phyloP scores from a whole-genome alignment of 345 rosid genomes.

The Litchi chinensis region DNA sequence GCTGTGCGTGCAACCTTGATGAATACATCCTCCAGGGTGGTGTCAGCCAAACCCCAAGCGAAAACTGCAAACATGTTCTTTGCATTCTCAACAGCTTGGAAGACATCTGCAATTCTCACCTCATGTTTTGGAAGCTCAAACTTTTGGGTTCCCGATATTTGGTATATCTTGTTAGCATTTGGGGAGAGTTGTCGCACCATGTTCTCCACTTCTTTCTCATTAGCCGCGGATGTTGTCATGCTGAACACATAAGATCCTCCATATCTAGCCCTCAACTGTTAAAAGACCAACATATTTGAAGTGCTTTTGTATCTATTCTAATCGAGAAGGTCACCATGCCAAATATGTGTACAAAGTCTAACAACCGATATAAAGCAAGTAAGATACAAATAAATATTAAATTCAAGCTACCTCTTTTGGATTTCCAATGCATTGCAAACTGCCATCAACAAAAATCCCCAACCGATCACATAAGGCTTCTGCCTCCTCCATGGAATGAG shows the following conservation, averaged over 20 bases:
- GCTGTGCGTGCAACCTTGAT: conserved; percentile 76
- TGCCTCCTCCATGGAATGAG: conserved; percentile 99
- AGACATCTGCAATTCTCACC: conserved; percentile 71
- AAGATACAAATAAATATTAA: not conserved
- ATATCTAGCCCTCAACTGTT: conserved; percentile 77
- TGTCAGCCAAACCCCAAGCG: conserved; percentile 95
- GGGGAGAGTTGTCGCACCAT: conserved; percentile 62
- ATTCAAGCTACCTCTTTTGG: conserved; percentile 67
- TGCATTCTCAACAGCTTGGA: conserved; percentile 78
- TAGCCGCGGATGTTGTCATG: conserved; percentile 64
- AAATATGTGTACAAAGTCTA: not conserved
- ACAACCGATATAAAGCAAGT: no score
- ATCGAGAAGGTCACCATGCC: no score
- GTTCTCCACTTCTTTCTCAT: conserved; percentile 68
- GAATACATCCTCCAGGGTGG: conserved; percentile 96
- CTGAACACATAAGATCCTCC: conserved; percentile 88
- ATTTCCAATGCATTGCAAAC: conserved; percentile 94
- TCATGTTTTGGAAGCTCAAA: conserved; percentile 88
- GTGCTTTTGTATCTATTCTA: no score
- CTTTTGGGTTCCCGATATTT: conserved; percentile 89
- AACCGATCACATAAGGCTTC: conserved; percentile 85
- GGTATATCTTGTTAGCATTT: conserved; percentile 71
- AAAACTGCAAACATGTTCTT: conserved; percentile 72
- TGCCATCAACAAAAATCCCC: conserved; percentile 84
- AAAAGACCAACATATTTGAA: not conserved